Evolutionary conservation across 2,329 filamentous ascomycete species (phyloP).

Genomic region (Cercospora beticola): DNA sequence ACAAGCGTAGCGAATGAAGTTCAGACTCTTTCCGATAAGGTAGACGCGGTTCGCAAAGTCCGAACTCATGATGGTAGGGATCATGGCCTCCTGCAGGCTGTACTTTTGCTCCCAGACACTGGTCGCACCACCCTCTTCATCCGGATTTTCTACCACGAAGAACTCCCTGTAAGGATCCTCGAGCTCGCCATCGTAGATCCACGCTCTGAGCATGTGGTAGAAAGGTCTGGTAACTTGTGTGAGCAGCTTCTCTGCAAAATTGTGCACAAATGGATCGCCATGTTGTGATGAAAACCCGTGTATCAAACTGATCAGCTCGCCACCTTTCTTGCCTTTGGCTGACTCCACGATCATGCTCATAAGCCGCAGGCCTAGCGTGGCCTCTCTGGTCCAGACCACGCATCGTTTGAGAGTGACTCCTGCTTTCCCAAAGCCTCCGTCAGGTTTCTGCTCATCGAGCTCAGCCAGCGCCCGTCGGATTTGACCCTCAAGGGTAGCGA

Average conservation of each 20-base stretch:
- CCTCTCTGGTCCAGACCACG: constrained; percentile 95
- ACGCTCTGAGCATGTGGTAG: constrained; percentile 91
- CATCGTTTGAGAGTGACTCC: constrained; percentile 94
- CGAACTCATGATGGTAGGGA: constrained; percentile 87
- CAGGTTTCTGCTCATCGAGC: constrained; percentile 66
- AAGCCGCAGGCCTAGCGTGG: constrained; percentile 88
- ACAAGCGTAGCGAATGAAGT: constrained; percentile 96
- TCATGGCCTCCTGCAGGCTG: constrained; percentile 77
- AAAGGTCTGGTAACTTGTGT: constrained; percentile 88
- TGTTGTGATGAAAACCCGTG: constrained; percentile 91
- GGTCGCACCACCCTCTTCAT: constrained; percentile 63
- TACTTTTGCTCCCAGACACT: constrained; percentile 99
- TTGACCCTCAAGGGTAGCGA: constrained; percentile 89
- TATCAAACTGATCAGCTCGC: constrained; percentile 88
- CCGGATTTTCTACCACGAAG: constrained; percentile 82
- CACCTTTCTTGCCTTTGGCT: constrained; percentile 79
- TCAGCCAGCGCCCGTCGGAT: constrained; percentile 78
- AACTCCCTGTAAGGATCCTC: constrained; percentile 96
- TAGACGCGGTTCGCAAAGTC: constrained; percentile 97
- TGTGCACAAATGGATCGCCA: constrained; percentile 89
- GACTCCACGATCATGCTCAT: constrained; percentile 95
- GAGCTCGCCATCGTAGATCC: constrained; percentile 98
- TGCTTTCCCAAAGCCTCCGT: constrained; percentile 73
- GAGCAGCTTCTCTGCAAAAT: constrained; percentile 86
- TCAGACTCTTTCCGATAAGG: constrained; percentile 93